Base-by-base conservation (phyloP, 177 flowering plant species). In the Vitis hybrid region DNA sequence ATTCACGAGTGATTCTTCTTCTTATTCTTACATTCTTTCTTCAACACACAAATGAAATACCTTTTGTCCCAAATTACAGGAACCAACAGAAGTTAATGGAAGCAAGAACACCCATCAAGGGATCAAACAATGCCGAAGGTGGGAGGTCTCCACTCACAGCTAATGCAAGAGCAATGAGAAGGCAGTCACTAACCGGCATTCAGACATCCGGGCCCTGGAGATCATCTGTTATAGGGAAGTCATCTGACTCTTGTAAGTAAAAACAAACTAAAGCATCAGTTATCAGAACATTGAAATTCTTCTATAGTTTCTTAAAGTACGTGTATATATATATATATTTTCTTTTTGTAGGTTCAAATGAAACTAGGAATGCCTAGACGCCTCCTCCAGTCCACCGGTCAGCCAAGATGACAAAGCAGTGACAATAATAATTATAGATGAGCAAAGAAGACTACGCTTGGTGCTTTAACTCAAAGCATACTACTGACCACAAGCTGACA, bases 211-310 rank as follows among this genome's bases (percentile, higher is more conserved):
- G 77, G 32, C 20, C 81, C 5, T 32, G 41, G 41, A 81, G 97
- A 83, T 84, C 97, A 32, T 92, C 98, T 63, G 85, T 91, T 48
- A 92, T 93, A 66, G 97, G 95, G 21, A 85, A 75, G 24, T 80
- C 86, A 41, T 74, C 63, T 9, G 85, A 83, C 49, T 70, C 80
- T 56, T 58, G 93, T 86, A 76, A 84, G 88, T 79, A 51, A 20
- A 15, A 69, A 13, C 54, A 60, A 20, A 11, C 58, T 6, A 5
- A 32, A 52, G 54, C 4, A 49, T 54, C 60, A 11, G 27, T n/a
- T 3, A 3, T 55, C 61, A 17, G 12, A 41, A 11, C 14, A 3
- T 14, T 8, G 41, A 64, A 24, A 1, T 51, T 6, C 1, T 10
- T 27, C 13, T 69, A 32, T 30, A 3, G 14, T 7, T 21, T 20